Conservation (phyloP, 1,284 basidiomycete species). For the Moesziomyces aphidis region DNA sequence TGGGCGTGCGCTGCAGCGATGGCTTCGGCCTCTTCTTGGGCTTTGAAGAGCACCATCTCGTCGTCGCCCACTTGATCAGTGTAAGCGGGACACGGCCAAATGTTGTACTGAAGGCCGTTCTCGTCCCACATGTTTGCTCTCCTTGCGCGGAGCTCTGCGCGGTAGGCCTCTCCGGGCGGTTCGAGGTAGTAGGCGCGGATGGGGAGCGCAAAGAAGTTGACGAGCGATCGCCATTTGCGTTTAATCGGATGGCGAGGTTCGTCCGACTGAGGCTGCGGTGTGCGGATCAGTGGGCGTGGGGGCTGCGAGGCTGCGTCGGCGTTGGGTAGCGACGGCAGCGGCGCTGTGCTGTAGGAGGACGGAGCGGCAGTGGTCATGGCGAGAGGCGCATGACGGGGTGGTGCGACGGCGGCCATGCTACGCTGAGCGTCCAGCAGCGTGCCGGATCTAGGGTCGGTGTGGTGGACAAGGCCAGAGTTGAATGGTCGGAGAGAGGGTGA, state of each 20-base stretch:
- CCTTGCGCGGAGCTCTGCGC: conserved; percentile 14
- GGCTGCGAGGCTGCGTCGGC: not conserved
- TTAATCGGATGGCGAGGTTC: conserved; percentile 29
- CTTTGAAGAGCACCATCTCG: conserved; percentile 51
- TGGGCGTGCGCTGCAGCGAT: conserved; percentile 13
- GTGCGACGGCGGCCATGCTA: not conserved
- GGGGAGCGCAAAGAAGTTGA: conserved; percentile 51
- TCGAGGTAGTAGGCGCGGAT: conserved; percentile 49
- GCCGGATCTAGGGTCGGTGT: not conserved
- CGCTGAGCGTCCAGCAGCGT: not conserved
- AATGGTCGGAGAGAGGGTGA: not conserved
- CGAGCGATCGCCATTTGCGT: conserved; percentile 40
- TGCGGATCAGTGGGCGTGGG: conserved; percentile 12
- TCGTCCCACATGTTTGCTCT: conserved; percentile 14
- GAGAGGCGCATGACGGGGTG: not conserved
- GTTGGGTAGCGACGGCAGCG: not conserved
- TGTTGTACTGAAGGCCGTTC: conserved; percentile 5
- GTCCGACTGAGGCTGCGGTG: not conserved
- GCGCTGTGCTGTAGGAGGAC: not conserved
- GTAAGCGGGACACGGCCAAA: conserved; percentile 38
- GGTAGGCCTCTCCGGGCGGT: conserved; percentile 28
- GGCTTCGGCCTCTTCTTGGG: conserved; percentile 34
- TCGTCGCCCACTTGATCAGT: conserved; percentile 41
- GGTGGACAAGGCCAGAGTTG: not conserved
- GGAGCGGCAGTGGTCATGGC: not conserved